Conservation (phyloP, 176 grass and related monocot genomes). For the Chrysopogon serrulatus region DNA sequence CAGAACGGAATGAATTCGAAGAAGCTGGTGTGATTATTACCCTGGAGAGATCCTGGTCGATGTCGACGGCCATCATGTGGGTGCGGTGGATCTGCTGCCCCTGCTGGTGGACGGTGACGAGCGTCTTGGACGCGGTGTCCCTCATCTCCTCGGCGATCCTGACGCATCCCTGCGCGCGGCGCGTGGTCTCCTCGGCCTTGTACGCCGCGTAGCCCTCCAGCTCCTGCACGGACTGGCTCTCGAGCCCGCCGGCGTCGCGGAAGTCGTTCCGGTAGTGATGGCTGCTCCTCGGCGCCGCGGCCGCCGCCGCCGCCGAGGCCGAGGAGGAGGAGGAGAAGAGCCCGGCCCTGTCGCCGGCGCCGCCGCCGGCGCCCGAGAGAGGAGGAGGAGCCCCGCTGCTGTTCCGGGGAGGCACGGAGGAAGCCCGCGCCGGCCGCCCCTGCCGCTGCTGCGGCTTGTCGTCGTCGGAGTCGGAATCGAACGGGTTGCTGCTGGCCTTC, state of each 20-base stretch:
- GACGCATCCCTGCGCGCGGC: slow-evolving; percentile 48
- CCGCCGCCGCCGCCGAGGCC: too few relatives aligned
- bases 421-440: slow-evolving; percentile 26
- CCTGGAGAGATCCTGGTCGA: slow-evolving; percentile 83
- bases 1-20: background rate
- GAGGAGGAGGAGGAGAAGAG: background rate
- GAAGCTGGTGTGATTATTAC: slow-evolving; percentile 8
- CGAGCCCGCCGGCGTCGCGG: slow-evolving; percentile 59
- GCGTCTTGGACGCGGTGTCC: slow-evolving; percentile 69
- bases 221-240: slow-evolving; percentile 71
- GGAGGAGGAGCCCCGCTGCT: slow-evolving; percentile 5
- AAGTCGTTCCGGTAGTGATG: slow-evolving; percentile 72
- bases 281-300: background rate
- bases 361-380: background rate
- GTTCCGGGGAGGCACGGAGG: slow-evolving; percentile 28
- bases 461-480: slow-evolving; percentile 56
- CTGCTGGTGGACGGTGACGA: slow-evolving; percentile 83
- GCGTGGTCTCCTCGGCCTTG: slow-evolving; percentile 76
- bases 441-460: background rate
- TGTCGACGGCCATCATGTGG: slow-evolving; percentile 70
- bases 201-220: slow-evolving; percentile 72
- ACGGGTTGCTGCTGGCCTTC: slow-evolving; percentile 38
- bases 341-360: background rate
- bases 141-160: slow-evolving; percentile 85
- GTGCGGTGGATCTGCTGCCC: slow-evolving; percentile 79